Evolutionary conservation across 2,329 filamentous ascomycete genomes (phyloP).

Genomic region (Talaromyces atroroseus): DNA sequence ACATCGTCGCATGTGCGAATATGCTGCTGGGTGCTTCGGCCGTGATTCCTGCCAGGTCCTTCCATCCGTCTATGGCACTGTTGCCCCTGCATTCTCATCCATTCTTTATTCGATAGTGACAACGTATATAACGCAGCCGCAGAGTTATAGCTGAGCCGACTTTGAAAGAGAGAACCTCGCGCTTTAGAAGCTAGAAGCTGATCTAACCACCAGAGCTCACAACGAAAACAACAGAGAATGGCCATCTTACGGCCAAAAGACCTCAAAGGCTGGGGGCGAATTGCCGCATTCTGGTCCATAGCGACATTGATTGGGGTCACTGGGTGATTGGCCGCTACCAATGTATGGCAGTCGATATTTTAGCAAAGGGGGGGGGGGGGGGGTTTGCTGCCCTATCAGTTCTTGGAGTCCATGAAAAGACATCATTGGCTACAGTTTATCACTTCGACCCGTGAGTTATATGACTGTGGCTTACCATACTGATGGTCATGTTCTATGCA

Average conservation of each 20-base stretch:
- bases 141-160: slow-evolving; percentile 38
- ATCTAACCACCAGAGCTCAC: slow-evolving; percentile 20
- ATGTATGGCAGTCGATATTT: slow-evolving; percentile 53
- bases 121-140: slow-evolving; percentile 39
- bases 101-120: slow-evolving; percentile 47
- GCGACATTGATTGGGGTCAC: slow-evolving; percentile 50
- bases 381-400: slow-evolving; percentile 14
- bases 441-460: slow-evolving; percentile 41
- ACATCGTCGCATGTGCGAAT: slow-evolving; percentile 50
- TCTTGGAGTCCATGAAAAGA: no score
- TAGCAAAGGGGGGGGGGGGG: slow-evolving; percentile 34
- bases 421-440: background rate
- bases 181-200: slow-evolving; percentile 22
- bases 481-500: slow-evolving; percentile 47
- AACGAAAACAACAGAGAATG: background rate
- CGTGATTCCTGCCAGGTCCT: slow-evolving; percentile 40
- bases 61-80: slow-evolving; percentile 51
- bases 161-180: slow-evolving; percentile 31
- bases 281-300: slow-evolving; percentile 43
- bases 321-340: slow-evolving; percentile 53
- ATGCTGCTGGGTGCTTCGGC: slow-evolving; percentile 47
- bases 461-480: slow-evolving; percentile 50
- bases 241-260: slow-evolving; percentile 19
- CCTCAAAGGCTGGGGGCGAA: slow-evolving; percentile 44
- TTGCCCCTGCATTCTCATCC: slow-evolving; percentile 50